These are phyloP conservation scores for Fusarium tricinctum DNA, from an alignment of 2,329 filamentous ascomycete species.

Conservation along the genomic window DNA sequence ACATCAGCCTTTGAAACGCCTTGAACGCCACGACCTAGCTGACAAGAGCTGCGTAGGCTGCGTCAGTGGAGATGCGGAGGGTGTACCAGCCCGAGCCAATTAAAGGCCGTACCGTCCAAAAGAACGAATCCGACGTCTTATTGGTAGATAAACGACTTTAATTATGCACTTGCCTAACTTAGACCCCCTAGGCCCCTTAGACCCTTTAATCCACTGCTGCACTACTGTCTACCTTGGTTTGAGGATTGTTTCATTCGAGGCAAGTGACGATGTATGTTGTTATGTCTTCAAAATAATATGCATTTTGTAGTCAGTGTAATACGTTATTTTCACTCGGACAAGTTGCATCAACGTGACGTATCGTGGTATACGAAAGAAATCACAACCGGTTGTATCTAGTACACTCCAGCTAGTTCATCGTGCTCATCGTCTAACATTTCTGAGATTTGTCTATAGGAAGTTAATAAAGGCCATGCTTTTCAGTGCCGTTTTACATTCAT, in stretches of 20 bases:
- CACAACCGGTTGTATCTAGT: too few relatives aligned
- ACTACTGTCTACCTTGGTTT: too few relatives aligned
- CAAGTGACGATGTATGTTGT: too few relatives aligned
- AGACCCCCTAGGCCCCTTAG: too few relatives aligned
- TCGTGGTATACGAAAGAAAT: too few relatives aligned
- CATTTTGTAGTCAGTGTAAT: too few relatives aligned
- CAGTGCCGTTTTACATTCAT: conserved; percentile 11
- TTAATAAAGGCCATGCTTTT: conserved; percentile 24
- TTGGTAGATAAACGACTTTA: not conserved
- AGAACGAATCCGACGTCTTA: not conserved
- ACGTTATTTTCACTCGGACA: too few relatives aligned
- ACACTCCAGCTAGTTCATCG: not conserved
- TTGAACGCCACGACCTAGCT: conserved; percentile 6
- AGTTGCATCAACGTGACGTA: too few relatives aligned
- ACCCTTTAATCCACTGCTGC: too few relatives aligned
- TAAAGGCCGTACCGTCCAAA: not conserved
- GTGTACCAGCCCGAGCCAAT: not conserved
- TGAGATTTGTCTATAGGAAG: conserved; percentile 29
- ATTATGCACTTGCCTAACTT: not conserved
- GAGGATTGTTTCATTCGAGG: too few relatives aligned
- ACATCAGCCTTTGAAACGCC: conserved; percentile 41
- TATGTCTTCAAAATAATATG: too few relatives aligned
- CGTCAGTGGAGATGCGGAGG: not conserved
- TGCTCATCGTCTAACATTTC: conserved; percentile 13
- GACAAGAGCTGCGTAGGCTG: not conserved